Conservation (phyloP, 345 rosid species). For the Pugionium cornutum region DNA sequence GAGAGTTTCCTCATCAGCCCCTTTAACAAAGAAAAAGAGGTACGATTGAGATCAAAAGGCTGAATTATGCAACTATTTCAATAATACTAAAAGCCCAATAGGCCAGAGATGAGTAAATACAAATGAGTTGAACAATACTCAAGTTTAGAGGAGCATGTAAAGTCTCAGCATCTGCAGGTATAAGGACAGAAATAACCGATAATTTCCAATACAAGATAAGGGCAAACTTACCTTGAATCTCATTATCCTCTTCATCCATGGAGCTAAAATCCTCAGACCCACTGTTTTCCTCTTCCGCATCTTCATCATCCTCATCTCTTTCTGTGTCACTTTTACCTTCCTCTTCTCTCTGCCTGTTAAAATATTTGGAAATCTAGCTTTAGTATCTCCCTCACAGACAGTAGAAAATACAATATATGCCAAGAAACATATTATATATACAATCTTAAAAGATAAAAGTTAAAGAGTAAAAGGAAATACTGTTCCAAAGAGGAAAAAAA, state of each 20-base stretch:
- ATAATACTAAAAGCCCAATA: constrained; percentile 19
- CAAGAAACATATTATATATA: constrained; percentile 5
- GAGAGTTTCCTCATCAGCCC: constrained; percentile 38
- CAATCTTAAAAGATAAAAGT: background rate
- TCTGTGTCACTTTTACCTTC: constrained; percentile 58
- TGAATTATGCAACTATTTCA: constrained; percentile 22
- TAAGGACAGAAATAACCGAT: background rate
- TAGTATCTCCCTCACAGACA: background rate
- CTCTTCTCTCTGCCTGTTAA: constrained; percentile 55
- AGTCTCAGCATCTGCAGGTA: background rate
- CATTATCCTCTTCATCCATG: constrained; percentile 44
- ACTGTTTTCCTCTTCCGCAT: constrained; percentile 44
- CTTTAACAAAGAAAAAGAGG: constrained; percentile 38
- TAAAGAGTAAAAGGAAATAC: background rate
- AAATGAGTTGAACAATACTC: background rate
- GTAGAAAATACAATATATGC: background rate
- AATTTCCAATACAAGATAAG: background rate
- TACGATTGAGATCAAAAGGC: background rate
- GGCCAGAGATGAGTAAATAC: background rate
- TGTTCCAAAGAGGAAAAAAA: background rate
- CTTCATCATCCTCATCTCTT: constrained; percentile 49
- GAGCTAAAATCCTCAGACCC: constrained; percentile 44
- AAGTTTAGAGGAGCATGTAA: background rate
- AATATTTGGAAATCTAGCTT: constrained; percentile 9
- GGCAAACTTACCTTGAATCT: constrained; percentile 37